These are phyloP conservation scores for Cucurbita ficifolia DNA, from an alignment of 306 rosid species.

Conservation along the genomic window DNA sequence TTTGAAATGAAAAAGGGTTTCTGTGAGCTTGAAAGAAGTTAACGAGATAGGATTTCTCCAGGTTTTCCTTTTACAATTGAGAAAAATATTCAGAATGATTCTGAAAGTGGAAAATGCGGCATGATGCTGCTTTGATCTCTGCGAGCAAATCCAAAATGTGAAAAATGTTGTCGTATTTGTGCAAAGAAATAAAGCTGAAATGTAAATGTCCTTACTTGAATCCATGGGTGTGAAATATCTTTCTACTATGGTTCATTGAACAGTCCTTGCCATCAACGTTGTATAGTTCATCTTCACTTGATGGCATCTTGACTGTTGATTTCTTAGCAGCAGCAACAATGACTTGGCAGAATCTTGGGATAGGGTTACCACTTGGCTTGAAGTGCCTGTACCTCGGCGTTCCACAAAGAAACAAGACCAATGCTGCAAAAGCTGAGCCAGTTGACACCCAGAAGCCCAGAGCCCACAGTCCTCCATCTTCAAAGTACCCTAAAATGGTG, in stretches of 20 bases:
- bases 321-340: constrained; percentile 64
- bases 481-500: constrained; percentile 72
- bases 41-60: neutral
- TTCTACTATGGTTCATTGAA: constrained; percentile 36
- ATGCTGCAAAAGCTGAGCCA: constrained; percentile 65
- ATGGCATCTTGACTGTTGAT: constrained; percentile 37
- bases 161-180: neutral
- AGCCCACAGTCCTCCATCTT: constrained; percentile 88
- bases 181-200: neutral
- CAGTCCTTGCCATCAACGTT: constrained; percentile 25
- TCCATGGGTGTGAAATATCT: constrained; percentile 78
- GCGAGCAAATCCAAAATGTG: neutral
- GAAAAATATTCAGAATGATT: neutral
- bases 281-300: constrained; percentile 39
- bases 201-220: constrained; percentile 53
- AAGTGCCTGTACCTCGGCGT: constrained; percentile 77
- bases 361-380: constrained; percentile 87
- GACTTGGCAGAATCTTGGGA: constrained; percentile 76
- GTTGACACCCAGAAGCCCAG: constrained; percentile 85
- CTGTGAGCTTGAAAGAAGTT: neutral
- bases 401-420: constrained; percentile 73
- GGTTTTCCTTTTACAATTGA: neutral
- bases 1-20: neutral
- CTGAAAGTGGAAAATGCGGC: neutral
- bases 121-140: neutral